Evolutionary conservation across 2,329 filamentous ascomycete genomes (phyloP), one percentile per base, ranked within the genome.

Genomic region (Cytospora mali): DNA sequence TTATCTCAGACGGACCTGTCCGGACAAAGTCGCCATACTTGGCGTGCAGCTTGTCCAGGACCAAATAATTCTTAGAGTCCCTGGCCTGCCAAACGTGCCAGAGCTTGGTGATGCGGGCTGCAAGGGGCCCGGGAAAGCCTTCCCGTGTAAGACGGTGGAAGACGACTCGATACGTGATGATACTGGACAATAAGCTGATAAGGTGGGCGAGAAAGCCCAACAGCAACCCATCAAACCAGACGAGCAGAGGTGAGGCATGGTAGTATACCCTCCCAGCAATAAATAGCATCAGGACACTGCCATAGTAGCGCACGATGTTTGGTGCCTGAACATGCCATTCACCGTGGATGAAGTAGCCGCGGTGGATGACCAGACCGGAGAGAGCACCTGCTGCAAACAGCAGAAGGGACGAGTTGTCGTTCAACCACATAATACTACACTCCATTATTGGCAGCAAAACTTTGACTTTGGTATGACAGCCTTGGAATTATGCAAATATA

Each of bases 1-100:
- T 61, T 29, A 65, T 39, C 33, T 67, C 62, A 7, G 63, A 63
- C 7, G 66, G 66, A 5, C 66, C 61, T 65, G 39, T 55, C 23
- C 54, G 54, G 10, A 62, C 58, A 21, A 64, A 62, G 42, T 61
- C 58, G 50, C 62, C 51, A 33, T 61, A 65, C 5, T 25, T 9
- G 1, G 21, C 52, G 13, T 63, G 61, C 25, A 62, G 23, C 28
- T 28, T 46, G 21, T 54, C 49, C 14, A 52, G 42, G 28, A 50
- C 27, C 1, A 61, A 23, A 28, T 64, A 33, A n/a, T 33, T 29
- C 27, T 23, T 35, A 42, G 35, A 42, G 18, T 42, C 18, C 7
- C 35, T 42, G 7, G 16, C 14, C 16, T n/a, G 16, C 35, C 35
- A 42, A n/a, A 42, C 35, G 16, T 42, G 35, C 13, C 33, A 54